phyloP scores from a whole-genome alignment of 805 yeast species.

The Metschnikowia borealis region DNA sequence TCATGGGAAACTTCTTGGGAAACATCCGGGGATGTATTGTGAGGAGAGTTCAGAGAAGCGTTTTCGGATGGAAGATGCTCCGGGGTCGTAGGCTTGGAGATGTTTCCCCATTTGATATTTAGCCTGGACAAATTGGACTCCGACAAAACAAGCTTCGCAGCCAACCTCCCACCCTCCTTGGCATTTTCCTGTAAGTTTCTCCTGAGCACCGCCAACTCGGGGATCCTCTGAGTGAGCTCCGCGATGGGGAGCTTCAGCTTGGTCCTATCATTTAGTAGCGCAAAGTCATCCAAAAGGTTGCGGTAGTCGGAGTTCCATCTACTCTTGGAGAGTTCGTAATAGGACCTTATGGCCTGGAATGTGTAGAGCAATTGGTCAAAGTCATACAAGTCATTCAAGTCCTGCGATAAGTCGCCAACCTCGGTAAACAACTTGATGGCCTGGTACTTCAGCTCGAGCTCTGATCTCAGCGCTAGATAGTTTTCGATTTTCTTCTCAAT shows the following conservation, averaged over 20 bases:
- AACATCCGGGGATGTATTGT: no score
- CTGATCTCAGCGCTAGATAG: conserved; percentile 7
- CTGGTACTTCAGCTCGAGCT: conserved; percentile 11
- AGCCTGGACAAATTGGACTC: conserved; percentile 1
- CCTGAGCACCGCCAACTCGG: conserved; percentile 25
- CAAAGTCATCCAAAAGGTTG: conserved; percentile 17
- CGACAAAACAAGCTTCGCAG: conserved; percentile 15
- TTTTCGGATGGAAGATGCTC: neutral
- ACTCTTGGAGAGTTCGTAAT: conserved; percentile 21
- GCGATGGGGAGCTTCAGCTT: conserved; percentile 24
- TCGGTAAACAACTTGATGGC: neutral
- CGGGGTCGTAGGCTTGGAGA: neutral
- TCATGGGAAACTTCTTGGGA: no score
- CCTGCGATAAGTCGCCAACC: conserved; percentile 1
- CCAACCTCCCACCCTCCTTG: conserved; percentile 28
- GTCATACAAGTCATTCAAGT: conserved; percentile 19
- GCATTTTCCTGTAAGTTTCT: conserved; percentile 29
- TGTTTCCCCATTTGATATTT: neutral
- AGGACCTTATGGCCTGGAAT: conserved; percentile 22
- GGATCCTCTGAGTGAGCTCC: conserved; percentile 19
- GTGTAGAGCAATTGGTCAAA: conserved; percentile 27
- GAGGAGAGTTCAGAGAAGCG: no score
- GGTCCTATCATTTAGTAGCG: conserved; percentile 13
- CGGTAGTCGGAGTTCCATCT: conserved; percentile 13
- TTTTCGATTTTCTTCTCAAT: conserved; percentile 11